Base-by-base conservation (phyloP, 2,329 filamentous ascomycete genomes). In the Alternaria triticina region DNA sequence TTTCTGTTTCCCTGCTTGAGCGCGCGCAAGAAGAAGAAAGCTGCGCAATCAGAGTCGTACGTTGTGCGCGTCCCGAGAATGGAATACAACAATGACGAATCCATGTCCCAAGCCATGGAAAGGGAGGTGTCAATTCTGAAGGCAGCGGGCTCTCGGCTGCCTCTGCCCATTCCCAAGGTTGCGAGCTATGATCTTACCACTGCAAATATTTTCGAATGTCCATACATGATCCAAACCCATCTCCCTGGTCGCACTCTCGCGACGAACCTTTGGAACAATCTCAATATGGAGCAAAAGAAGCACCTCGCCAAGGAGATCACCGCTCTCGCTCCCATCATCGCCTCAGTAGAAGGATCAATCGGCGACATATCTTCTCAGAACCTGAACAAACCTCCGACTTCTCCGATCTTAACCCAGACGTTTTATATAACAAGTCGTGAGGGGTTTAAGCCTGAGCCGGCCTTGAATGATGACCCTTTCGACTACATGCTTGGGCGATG, bases 11-110 rank as follows among this genome's bases (percentile, higher is more conserved):
- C 17, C 12, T 51, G 49, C 2, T 2, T 51, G 5, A 0, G 49
- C 17, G 5, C 20, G 7, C 28, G 49, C 17, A 22, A 36, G 28
- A 45, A 44, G 15, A n/a, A 9, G 4, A 1, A 0, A 1, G 2
- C 17, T 2, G 10, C 27, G 4, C 9, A 15, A 5, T 15, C 12
- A 2, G 12, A 51, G 9, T 47, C 43, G 1, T 69, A 68, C 28
- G 27, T 70, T n/a, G 9, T 71, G 4, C 67, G 67, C 3, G 54
- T 70, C 3, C 61, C 62, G n/a, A n/a, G n/a, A n/a, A n/a, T n/a
- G n/a, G n/a, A n/a, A n/a, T n/a, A n/a, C n/a, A n/a, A n/a, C n/a
- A n/a, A n/a, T n/a, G n/a, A n/a, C n/a, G n/a, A n/a, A n/a, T n/a
- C n/a, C n/a, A n/a, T n/a, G n/a, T n/a, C n/a, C n/a, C n/a, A n/a